These are phyloP conservation scores for Fagus sylvatica DNA, from an alignment of 306 rosid species.

Conservation along the genomic window DNA sequence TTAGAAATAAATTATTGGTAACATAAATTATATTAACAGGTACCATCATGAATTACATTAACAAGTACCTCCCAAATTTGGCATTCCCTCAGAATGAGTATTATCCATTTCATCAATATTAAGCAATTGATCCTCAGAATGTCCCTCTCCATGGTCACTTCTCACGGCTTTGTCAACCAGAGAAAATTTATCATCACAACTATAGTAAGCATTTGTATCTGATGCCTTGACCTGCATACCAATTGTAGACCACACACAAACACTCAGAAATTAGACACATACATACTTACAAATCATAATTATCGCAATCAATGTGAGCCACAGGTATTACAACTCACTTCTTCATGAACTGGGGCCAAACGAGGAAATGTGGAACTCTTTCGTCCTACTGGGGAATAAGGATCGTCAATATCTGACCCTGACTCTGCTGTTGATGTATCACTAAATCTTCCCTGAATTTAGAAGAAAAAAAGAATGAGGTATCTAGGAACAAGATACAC, in stretches of 20 bases:
- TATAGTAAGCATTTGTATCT: slow-evolving; percentile 63
- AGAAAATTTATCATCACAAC: slow-evolving; percentile 70
- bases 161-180: slow-evolving; percentile 33
- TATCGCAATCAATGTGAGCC: background rate
- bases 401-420: slow-evolving; percentile 73
- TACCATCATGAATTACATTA: slow-evolving; percentile 44
- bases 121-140: slow-evolving; percentile 33
- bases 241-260: slow-evolving; percentile 14
- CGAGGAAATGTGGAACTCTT: slow-evolving; percentile 45
- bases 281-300: slow-evolving; percentile 10
- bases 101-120: slow-evolving; percentile 25
- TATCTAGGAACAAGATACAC: slow-evolving; percentile 10
- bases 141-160: slow-evolving; percentile 31
- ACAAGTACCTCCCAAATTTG: slow-evolving; percentile 60
- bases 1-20: slow-evolving; percentile 14
- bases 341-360: slow-evolving; percentile 78
- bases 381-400: slow-evolving; percentile 56
- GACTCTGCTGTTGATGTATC: slow-evolving; percentile 74
- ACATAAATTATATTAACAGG: slow-evolving; percentile 17
- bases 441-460: slow-evolving; percentile 57
- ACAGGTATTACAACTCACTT: slow-evolving; percentile 50
- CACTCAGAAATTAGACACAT: background rate
- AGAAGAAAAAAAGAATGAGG: slow-evolving; percentile 7
- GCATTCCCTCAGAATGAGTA: slow-evolving; percentile 32
- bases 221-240: slow-evolving; percentile 48